Percentiles rank a stretch among this genome's conserved stretches.
Evolutionary conservation across 2,329 filamentous ascomycete genomes (phyloP).

Genomic region (Paracoccidioides brasiliensis): DNA sequence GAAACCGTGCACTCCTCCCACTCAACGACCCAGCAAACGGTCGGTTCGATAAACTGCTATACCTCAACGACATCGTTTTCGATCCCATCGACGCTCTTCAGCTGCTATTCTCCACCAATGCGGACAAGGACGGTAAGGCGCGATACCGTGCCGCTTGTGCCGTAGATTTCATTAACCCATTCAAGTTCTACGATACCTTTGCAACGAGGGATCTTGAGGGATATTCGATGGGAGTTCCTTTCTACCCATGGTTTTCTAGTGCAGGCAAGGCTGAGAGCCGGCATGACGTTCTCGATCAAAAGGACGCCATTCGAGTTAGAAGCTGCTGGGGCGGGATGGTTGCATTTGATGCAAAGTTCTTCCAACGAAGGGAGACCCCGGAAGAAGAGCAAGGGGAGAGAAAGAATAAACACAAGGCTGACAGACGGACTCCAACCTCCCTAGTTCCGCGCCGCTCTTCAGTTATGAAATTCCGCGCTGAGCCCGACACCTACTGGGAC

Average conservation of each 20-base stretch:
- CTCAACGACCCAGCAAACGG: conserved; percentile 37
- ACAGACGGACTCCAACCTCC: neutral
- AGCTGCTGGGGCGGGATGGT: conserved; percentile 70
- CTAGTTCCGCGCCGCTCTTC: conserved; percentile 18
- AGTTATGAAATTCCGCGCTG: conserved; percentile 45
- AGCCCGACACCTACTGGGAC: conserved; percentile 48
- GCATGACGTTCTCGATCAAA: conserved; percentile 47
- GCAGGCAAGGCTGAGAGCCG: conserved; percentile 41
- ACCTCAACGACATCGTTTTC: conserved; percentile 56
- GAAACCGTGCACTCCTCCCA: conserved; percentile 55
- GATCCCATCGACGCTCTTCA: conserved; percentile 46
- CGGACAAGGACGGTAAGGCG: conserved; percentile 38
- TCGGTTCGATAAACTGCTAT: conserved; percentile 44
- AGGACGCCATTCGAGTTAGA: conserved; percentile 50
- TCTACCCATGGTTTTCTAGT: conserved; percentile 58
- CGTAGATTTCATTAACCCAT: conserved; percentile 59
- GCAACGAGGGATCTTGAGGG: conserved; percentile 59
- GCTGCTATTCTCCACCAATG: conserved; percentile 49
- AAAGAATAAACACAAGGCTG: conserved; percentile 4
- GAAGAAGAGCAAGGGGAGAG: neutral
- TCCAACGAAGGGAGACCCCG: conserved; percentile 18
- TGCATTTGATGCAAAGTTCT: conserved; percentile 35
- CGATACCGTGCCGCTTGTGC: conserved; percentile 59
- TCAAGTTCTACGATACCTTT: conserved; percentile 67
- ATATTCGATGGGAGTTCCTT: conserved; percentile 53